These are phyloP conservation scores for Russula compacta DNA, from an alignment of 768 basidiomycete species.

Conservation along the genomic window DNA sequence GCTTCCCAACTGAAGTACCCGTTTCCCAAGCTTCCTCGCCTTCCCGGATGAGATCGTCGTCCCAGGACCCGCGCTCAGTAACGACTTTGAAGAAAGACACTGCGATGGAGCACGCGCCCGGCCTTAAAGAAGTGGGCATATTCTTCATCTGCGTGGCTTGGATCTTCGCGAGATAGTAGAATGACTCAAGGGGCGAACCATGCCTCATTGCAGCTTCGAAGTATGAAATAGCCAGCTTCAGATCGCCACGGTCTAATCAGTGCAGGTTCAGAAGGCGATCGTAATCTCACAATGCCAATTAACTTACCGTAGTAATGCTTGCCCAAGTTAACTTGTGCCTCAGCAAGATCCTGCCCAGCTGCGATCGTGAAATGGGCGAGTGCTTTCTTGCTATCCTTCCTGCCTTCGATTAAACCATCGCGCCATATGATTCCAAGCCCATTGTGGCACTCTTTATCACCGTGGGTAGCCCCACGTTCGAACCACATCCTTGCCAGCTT, in stretches of 20 bases:
- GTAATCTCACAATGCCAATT: background rate
- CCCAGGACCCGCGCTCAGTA: conserved; percentile 84
- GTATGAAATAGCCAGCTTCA: conserved; percentile 53
- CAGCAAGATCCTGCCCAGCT: conserved; percentile 80
- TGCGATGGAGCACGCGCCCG: conserved; percentile 79
- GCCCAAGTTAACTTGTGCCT: conserved; percentile 86
- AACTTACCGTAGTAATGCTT: conserved; percentile 60
- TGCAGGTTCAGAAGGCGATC: conserved; percentile 3
- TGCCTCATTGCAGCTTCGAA: conserved; percentile 80
- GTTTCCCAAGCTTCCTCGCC: conserved; percentile 71
- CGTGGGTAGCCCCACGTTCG: conserved; percentile 70
- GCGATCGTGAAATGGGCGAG: conserved; percentile 63
- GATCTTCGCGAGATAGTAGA: conserved; percentile 85
- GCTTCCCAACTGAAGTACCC: conserved; percentile 60
- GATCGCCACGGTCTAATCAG: conserved; percentile 56
- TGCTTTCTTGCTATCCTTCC: conserved; percentile 56
- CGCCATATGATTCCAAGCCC: conserved; percentile 87
- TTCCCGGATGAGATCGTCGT: conserved; percentile 69
- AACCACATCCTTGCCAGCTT: conserved; percentile 87
- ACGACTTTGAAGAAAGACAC: conserved; percentile 92
- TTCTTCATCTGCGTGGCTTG: conserved; percentile 51
- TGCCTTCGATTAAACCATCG: conserved; percentile 70
- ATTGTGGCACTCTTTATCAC: conserved; percentile 84
- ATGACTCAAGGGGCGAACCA: conserved; percentile 91
- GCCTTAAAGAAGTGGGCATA: conserved; percentile 40